These are phyloP conservation scores for Venturia asperata DNA, from an alignment of 2,329 filamentous ascomycete species.

Conservation along the genomic window DNA sequence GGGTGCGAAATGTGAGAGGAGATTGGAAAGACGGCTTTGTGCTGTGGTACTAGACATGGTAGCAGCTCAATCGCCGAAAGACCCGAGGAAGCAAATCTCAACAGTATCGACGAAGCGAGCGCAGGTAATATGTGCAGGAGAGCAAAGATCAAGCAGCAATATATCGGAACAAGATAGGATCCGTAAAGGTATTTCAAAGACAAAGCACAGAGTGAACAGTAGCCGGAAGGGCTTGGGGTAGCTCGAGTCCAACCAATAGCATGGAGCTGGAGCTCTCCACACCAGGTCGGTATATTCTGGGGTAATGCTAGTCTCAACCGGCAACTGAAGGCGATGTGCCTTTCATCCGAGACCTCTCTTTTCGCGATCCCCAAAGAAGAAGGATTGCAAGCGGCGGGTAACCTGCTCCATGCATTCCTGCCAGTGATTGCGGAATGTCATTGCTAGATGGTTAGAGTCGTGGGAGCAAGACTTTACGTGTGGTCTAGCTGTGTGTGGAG, in stretches of 20 bases:
- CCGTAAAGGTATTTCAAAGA: background rate
- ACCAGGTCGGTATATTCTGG: conserved; percentile 1
- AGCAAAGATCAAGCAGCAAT: background rate
- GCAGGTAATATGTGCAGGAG: background rate
- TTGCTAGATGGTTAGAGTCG: background rate
- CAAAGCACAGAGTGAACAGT: background rate
- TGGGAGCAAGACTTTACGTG: background rate
- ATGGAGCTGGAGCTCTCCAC: background rate
- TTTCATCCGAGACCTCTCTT: conserved; percentile 10
- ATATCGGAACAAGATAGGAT: background rate
- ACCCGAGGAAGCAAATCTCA: background rate
- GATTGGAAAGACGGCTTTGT: conserved; percentile 23
- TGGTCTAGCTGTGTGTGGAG: background rate
- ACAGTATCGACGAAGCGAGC: background rate
- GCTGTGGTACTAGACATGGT: conserved; percentile 6
- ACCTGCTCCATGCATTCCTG: background rate
- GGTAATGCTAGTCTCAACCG: background rate
- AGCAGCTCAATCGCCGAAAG: background rate
- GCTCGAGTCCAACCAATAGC: background rate
- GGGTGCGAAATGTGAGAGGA: conserved; percentile 39
- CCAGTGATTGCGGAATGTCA: background rate
- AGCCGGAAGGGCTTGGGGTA: background rate
- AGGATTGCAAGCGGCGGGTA: background rate
- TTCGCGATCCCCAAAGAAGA: background rate
- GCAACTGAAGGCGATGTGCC: background rate